phyloP scores from a whole-genome alignment of 2,329 filamentous ascomycete species.

The Colletotrichum simmondsii region DNA sequence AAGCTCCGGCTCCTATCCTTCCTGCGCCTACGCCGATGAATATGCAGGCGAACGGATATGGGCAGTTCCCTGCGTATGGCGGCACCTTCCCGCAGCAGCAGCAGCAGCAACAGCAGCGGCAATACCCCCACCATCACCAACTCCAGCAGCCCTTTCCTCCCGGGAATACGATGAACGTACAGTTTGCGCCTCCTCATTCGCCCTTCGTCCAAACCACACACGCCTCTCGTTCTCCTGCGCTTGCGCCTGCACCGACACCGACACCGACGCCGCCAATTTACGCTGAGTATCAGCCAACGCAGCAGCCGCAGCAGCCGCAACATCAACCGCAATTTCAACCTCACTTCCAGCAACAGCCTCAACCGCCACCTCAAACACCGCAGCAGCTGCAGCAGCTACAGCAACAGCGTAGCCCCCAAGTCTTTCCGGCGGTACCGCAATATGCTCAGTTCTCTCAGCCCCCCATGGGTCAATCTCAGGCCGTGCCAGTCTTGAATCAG shows the following conservation, averaged over 20 bases:
- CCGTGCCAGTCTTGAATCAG: conserved; percentile 22
- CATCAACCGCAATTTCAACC: conserved; percentile 31
- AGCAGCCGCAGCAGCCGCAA: conserved; percentile 31
- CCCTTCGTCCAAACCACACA: conserved; percentile 22
- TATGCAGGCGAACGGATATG: conserved; percentile 32
- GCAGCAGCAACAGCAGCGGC: conserved; percentile 38
- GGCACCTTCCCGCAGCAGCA: conserved; percentile 40
- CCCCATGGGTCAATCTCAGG: conserved; percentile 27
- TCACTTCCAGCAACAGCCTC: conserved; percentile 26
- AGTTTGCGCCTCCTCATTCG: conserved; percentile 23
- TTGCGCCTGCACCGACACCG: conserved; percentile 22
- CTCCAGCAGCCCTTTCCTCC: conserved; percentile 22
- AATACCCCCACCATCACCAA: conserved; percentile 17
- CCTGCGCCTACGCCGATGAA: conserved; percentile 39
- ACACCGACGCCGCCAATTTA: neutral
- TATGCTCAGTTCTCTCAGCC: conserved; percentile 32
- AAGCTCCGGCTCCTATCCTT: conserved; percentile 39
- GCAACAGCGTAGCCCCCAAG: conserved; percentile 12
- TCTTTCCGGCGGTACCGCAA: conserved; percentile 20
- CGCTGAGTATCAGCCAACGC: conserved; percentile 22
- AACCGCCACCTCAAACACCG: conserved; percentile 18
- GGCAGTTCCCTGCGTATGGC: conserved; percentile 36
- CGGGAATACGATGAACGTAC: conserved; percentile 19
- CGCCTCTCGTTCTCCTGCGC: conserved; percentile 20
- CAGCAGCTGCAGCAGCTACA: conserved; percentile 4